Evolutionary conservation across 257 asterid species (phyloP).

Genomic region (Nicotiana tabacum): DNA sequence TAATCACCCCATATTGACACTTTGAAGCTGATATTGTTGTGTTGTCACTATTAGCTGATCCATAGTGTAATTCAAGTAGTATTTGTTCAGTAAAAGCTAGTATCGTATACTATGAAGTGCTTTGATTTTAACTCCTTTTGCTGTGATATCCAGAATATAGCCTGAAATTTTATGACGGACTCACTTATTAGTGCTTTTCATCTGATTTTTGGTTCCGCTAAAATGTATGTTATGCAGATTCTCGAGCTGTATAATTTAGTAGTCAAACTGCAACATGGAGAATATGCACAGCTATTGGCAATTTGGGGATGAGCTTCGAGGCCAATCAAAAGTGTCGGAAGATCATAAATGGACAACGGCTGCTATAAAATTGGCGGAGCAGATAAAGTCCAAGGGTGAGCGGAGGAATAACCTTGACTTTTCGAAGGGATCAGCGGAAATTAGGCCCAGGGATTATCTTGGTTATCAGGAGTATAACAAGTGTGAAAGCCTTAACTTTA

Average conservation of each 20-base stretch:
- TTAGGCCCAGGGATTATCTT: constrained; percentile 53
- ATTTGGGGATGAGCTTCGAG: constrained; percentile 88
- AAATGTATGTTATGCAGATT: neutral
- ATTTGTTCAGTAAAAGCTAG: neutral
- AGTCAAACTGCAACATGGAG: constrained; percentile 53
- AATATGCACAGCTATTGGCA: constrained; percentile 72
- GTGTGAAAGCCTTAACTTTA: constrained; percentile 61
- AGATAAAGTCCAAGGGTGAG: constrained; percentile 66
- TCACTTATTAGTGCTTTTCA: neutral
- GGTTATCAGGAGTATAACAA: constrained; percentile 71
- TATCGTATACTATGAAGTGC: neutral
- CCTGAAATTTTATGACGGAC: neutral
- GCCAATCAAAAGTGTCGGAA: constrained; percentile 74
- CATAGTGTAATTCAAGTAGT: neutral
- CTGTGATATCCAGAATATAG: neutral
- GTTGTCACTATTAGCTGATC: neutral
- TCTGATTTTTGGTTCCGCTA: neutral
- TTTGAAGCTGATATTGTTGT: neutral
- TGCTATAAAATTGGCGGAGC: constrained; percentile 82
- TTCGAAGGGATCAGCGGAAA: constrained; percentile 55
- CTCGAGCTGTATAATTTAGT: neutral
- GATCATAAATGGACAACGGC: constrained; percentile 80
- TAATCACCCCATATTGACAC: neutral
- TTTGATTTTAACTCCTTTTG: neutral
- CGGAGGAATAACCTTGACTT: constrained; percentile 76